Percentiles rank a stretch among this genome's conserved stretches.
Conservation (phyloP, 345 rosid genomes). For the Erucastrum elatum region DNA sequence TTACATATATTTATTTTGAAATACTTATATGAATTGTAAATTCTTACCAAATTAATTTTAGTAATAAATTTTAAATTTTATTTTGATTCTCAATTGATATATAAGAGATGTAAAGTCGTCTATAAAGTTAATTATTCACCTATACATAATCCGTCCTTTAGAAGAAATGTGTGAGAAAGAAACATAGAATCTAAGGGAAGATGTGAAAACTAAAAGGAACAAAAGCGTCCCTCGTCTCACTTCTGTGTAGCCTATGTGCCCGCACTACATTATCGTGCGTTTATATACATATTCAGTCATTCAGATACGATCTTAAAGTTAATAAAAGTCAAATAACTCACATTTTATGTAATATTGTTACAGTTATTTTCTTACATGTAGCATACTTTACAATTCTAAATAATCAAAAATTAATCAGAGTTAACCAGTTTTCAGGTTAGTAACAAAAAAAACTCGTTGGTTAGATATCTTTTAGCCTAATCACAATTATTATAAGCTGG, state of each 20-base stretch:
- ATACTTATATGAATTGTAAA: not conserved
- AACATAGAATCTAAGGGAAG: not conserved
- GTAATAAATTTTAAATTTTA: no score
- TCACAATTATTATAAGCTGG: not conserved
- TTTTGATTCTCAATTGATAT: not conserved
- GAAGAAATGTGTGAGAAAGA: not conserved
- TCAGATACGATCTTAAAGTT: slow-evolving; percentile 33
- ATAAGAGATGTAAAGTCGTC: not conserved
- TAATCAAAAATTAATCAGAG: not conserved
- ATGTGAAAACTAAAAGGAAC: slow-evolving; percentile 30
- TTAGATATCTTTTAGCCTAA: not conserved
- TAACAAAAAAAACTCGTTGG: not conserved
- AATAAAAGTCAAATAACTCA: slow-evolving; percentile 31
- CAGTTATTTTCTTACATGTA: slow-evolving; percentile 13
- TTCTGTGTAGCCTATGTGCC: slow-evolving; percentile 36
- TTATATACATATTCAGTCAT: slow-evolving; percentile 15
- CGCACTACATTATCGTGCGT: slow-evolving; percentile 31
- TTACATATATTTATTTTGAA: not conserved
- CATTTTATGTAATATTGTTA: not conserved
- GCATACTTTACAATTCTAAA: not conserved
- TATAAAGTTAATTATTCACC: not conserved
- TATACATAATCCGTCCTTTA: not conserved
- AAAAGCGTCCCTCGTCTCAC: slow-evolving; percentile 26
- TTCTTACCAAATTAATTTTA: not conserved
- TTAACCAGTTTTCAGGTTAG: not conserved